Evolutionary conservation across 768 basidiomycete species (phyloP), one percentile per base, ranked within the genome.

Genomic region (Tephrocybe sp.): DNA sequence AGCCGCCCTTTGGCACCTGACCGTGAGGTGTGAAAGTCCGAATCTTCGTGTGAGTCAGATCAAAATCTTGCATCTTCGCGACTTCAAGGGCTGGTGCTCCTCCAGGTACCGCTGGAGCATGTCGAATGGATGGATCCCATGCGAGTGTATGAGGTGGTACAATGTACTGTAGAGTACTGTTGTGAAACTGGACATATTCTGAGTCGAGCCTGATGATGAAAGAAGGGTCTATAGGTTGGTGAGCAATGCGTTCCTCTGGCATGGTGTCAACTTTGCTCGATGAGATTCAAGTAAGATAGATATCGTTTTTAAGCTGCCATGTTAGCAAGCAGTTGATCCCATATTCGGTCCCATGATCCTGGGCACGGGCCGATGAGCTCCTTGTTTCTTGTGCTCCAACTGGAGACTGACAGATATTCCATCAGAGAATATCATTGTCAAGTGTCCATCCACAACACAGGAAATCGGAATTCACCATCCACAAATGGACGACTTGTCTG

Each of bases 1-100:
- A 89, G 14, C 87, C 87, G 0, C 63, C 65, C 1, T 59, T 61
- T 0, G 85, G 85, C 0, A 69, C 59, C 3, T 60, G 48, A 0
- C 80, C 79, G 40, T 76, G 70, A 0, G 88, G 88, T 1, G 82
- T 84, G 61, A 84, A 89, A 4, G 79, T 77, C 26, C 87, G 78
- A 30, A 86, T 72, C 30, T 74, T 75, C 48, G 76, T 79, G 44
- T 80, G 70, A 13, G 67, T 72, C 48, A 86, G 59, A 22, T 74
- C 65, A 42, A 78, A 76, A 52, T 87, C 85, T 51, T 78, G 62
- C 3, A 76, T 73, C 47, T 63, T 71, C 7, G 78, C 85, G 1
- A 89, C 85, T 23, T 72, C 60, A 8, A 87, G 69, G 0, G 83
- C 79, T 11, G 65, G 62, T 2, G 85, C 80, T 11, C 76, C 72